Percentiles rank a stretch among this genome's conserved stretches.
Evolutionary conservation across 108 stramenopile species (phyloP).

Genomic region (Schizochytrium sp.): DNA sequence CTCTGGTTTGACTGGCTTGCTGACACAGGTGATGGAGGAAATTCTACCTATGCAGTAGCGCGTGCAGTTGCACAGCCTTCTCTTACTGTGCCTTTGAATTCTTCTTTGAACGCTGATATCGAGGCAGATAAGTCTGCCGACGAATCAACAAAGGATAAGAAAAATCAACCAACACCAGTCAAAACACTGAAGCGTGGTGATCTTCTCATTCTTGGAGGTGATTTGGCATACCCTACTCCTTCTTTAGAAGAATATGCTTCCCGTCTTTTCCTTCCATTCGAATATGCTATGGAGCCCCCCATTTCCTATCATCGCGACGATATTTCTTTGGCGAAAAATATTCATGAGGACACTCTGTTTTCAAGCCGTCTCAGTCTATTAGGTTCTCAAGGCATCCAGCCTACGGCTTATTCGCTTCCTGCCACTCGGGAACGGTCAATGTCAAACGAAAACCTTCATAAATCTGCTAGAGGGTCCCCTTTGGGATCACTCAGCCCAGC

Average conservation of each 20-base stretch:
- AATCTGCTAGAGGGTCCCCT: not conserved
- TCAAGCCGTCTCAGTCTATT: constrained; percentile 18
- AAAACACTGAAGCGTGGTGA: constrained; percentile 73
- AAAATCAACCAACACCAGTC: not conserved
- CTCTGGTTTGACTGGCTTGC: constrained; percentile 81
- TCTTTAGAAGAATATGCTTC: constrained; percentile 72
- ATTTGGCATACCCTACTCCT: constrained; percentile 80
- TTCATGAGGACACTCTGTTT: not conserved
- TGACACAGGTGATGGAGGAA: constrained; percentile 80
- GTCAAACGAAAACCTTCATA: not conserved
- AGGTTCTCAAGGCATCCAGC: not conserved
- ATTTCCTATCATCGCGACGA: constrained; percentile 72
- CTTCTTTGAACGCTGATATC: not conserved
- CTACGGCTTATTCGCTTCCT: constrained; percentile 16
- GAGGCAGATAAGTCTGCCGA: not conserved
- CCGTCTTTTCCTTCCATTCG: constrained; percentile 78
- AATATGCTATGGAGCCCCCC: constrained; percentile 79
- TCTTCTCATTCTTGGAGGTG: constrained; percentile 78
- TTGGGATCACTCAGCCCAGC: not conserved
- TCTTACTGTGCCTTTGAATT: constrained; percentile 64
- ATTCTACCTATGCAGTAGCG: constrained; percentile 78
- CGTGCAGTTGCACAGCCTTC: constrained; percentile 76
- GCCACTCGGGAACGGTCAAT: not conserved
- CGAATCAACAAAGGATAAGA: not conserved
- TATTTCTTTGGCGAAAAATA: constrained; percentile 73